A percentile compares a stretch with the other conserved stretches of the same genome.
Conservation (phyloP, 2,329 filamentous ascomycete species). For the Paraphaeosphaeria sporulosa region DNA sequence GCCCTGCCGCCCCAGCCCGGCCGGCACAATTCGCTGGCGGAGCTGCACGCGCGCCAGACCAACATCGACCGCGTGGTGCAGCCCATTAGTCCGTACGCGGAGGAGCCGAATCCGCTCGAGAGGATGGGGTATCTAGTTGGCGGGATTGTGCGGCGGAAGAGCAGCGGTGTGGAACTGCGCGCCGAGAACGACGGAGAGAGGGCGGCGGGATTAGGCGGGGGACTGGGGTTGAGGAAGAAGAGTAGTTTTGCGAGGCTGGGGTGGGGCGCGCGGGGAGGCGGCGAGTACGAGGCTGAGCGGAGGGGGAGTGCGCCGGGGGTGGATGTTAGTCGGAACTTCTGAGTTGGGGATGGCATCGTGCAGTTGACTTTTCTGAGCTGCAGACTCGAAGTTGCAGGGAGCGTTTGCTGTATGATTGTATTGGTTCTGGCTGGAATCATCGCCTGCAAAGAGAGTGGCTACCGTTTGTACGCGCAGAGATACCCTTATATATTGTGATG, state of each 20-base stretch:
- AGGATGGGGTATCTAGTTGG: background rate
- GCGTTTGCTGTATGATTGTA: no score
- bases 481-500: no score
- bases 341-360: no score
- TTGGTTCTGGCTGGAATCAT: no score
- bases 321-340: background rate
- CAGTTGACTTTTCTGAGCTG: no score
- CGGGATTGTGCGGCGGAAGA: slow-evolving; percentile 8
- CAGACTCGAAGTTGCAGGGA: no score
- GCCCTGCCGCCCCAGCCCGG: slow-evolving; percentile 1
- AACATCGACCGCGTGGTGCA: slow-evolving; percentile 5
- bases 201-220: background rate
- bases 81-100: slow-evolving; percentile 10
- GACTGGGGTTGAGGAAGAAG: background rate
- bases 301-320: background rate
- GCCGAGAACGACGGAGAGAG: background rate
- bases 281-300: background rate
- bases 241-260: slow-evolving; percentile 3
- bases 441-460: no score
- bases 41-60: slow-evolving; percentile 2
- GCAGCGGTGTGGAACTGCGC: background rate
- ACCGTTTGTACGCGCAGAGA: no score
- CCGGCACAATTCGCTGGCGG: slow-evolving; percentile 11
- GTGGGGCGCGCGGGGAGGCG: background rate
- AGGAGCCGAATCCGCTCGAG: slow-evolving; percentile 1